Percentiles rank a stretch among this genome's conserved stretches.
phyloP scores from a whole-genome alignment of 148 eudicot species.

The Fagopyrum esculentum region DNA sequence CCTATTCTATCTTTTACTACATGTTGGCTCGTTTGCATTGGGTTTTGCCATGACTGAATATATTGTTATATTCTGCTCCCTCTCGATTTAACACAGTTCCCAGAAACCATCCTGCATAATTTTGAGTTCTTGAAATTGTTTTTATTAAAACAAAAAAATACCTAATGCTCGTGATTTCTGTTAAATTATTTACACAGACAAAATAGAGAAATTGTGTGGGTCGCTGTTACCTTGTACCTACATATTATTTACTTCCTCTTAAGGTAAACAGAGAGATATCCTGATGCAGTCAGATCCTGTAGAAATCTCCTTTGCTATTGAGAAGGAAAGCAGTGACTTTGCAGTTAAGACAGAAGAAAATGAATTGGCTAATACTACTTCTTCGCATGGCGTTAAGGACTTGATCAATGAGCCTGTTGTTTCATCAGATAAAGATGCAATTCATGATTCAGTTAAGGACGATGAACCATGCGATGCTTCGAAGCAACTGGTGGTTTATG shows the following conservation, averaged over 20 bases:
- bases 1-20: too few relatives aligned
- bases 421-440: background rate
- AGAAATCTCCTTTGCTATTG: background rate
- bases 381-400: background rate
- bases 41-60: too few relatives aligned
- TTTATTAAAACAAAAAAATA: background rate
- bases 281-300: conserved; percentile 4
- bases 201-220: background rate
- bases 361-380: background rate
- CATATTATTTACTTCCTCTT: too few relatives aligned
- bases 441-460: background rate
- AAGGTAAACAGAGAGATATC: background rate
- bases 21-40: too few relatives aligned
- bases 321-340: background rate
- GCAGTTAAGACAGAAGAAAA: background rate
- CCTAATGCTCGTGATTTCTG: conserved; percentile 3
- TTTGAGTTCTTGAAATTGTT: background rate
- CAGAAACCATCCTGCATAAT: background rate
- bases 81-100: too few relatives aligned
- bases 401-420: conserved; percentile 5
- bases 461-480: conserved; percentile 28
- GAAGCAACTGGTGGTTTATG: conserved; percentile 58
- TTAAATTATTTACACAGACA: background rate
- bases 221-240: background rate
- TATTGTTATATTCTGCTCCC: too few relatives aligned